Conservation (phyloP, 1,284 basidiomycete species). For the Xerocomus minutiporus region DNA sequence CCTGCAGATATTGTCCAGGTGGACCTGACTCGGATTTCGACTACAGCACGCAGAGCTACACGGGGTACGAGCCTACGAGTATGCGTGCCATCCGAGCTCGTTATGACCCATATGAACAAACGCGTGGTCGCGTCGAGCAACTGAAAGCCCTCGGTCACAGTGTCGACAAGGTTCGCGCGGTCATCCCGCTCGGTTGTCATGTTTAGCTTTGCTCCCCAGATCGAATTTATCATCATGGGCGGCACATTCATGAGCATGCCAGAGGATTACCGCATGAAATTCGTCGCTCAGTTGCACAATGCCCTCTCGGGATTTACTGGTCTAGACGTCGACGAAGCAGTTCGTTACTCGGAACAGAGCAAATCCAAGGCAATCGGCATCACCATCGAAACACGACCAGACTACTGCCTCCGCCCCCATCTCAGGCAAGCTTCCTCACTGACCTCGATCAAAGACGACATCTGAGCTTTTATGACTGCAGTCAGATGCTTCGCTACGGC, state of each 20-base stretch:
- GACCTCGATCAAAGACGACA: not conserved
- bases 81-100: conserved; percentile 98
- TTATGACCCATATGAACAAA: conserved; percentile 99
- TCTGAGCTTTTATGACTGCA: conserved; percentile 29
- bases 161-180: conserved; percentile 81
- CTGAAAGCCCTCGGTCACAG: conserved; percentile 91
- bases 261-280: conserved; percentile 90
- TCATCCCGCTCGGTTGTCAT: not conserved
- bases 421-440: conserved; percentile 53
- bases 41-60: conserved; percentile 98
- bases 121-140: conserved; percentile 91
- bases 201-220: conserved; percentile 41
- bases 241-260: conserved; percentile 99
- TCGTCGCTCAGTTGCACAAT: conserved; percentile 96
- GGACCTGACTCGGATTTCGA: conserved; percentile 99
- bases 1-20: conserved; percentile 90
- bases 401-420: conserved; percentile 97
- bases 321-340: conserved; percentile 94
- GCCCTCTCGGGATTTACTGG: conserved; percentile 95
- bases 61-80: conserved; percentile 95
- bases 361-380: conserved; percentile 99
- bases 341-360: conserved; percentile 91
- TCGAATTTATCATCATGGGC: conserved; percentile 99
- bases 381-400: conserved; percentile 97
- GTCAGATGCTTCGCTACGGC: conserved; percentile 98